Evolutionary conservation across 257 asterid species (phyloP).

Genomic region (Petrea volubilis): DNA sequence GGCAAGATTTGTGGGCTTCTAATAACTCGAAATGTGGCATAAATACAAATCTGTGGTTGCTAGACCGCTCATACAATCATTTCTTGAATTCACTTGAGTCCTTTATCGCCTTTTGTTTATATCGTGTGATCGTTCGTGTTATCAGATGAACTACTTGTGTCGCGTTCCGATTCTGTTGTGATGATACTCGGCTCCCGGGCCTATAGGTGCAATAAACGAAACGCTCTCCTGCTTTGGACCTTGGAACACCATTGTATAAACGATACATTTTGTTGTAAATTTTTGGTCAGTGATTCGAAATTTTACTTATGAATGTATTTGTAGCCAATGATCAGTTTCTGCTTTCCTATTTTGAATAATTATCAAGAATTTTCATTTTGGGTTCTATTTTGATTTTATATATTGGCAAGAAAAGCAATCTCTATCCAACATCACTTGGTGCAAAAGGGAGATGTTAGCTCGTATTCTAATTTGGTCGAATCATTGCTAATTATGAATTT

Average conservation of each 20-base stretch:
- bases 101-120: not conserved
- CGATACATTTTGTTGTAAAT: slow-evolving; percentile 24
- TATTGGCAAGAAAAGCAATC: no score
- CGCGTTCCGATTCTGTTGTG: not conserved
- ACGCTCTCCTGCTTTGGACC: not conserved
- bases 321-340: slow-evolving; percentile 7
- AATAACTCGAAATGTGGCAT: not conserved
- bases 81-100: not conserved
- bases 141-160: slow-evolving; percentile 15
- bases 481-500: no score
- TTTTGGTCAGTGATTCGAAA: slow-evolving; percentile 5
- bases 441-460: no score
- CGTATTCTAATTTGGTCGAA: no score
- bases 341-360: slow-evolving; percentile 22
- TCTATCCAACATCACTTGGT: no score
- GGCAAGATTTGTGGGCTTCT: not conserved
- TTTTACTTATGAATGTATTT: slow-evolving; percentile 19
- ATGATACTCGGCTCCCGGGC: not conserved
- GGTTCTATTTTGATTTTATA: not conserved
- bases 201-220: slow-evolving; percentile 22
- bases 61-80: not conserved
- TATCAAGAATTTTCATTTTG: not conserved
- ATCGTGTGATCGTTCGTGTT: slow-evolving; percentile 5
- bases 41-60: not conserved
- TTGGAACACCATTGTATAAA: slow-evolving; percentile 24